Evolutionary conservation across 2,329 filamentous ascomycete species (phyloP), one percentile per base, ranked within the genome.

Genomic region (Bipolaris gigantea): DNA sequence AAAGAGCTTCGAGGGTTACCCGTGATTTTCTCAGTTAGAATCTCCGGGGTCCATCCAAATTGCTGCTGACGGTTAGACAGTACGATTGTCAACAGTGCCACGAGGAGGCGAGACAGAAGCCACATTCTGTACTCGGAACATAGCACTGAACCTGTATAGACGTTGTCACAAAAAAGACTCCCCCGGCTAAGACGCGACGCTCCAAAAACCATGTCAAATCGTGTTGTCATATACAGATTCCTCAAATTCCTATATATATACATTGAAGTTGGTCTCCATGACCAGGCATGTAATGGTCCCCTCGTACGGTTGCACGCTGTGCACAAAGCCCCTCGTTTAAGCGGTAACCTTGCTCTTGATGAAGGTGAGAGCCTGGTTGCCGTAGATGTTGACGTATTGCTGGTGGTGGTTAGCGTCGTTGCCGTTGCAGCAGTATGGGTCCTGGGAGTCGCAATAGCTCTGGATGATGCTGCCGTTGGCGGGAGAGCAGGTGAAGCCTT

Each of bases 341-440:
- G 69, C 70, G 52, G 70, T 73, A 50, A 84, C 57, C 71, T 82
- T 84, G 64, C 72, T 77, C 69, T 84, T 79, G 57, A 87, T 82
- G 60, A 88, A 89, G 0, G 76, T 60, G 36, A 88, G 67, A 1
- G 85, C 85, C 62, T 85, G 76, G 6, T 77, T 67, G 1, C 85
- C 85, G 56, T 89, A 88, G 62, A 83, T 82, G 56, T 68, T 74
- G 2, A 82, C 84, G 55, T 89, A 88, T 45, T 83, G 80, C 68
- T 86, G 82, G 70, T 88, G 85, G 6, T 81, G 78, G 62, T 81
- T 80, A 23, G 79, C 77, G 55, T 87, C 78, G 62, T 80, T 85
- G 44, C 85, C 86, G 38, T 81, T 85, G 73, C 84, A 88, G 79
- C 86, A 88, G 74, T 85, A 88, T 0, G 85, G 85, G 59, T 88